These are phyloP conservation scores for Sclerotinia nivalis DNA, from an alignment of 2,329 filamentous ascomycete species.

Conservation along the genomic window DNA sequence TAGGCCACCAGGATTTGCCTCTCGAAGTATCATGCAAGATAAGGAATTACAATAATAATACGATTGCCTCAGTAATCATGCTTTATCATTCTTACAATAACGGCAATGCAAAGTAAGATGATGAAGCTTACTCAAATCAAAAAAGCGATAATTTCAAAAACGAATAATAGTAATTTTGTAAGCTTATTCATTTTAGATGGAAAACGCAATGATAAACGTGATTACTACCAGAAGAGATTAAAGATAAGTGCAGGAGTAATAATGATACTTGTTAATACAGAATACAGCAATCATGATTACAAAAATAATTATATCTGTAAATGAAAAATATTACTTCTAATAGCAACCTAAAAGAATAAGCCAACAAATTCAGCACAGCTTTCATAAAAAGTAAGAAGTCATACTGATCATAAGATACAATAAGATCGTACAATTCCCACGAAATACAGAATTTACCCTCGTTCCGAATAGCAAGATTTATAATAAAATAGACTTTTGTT, in stretches of 20 bases:
- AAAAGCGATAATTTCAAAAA: too few relatives aligned
- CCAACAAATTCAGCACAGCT: not conserved
- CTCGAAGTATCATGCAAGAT: conserved; percentile 9
- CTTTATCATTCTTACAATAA: conserved; percentile 1
- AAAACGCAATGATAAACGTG: conserved; percentile 8
- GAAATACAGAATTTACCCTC: too few relatives aligned
- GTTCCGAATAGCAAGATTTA: too few relatives aligned
- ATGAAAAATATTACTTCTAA: conserved; percentile 6
- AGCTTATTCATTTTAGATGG: too few relatives aligned
- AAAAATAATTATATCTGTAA: not conserved
- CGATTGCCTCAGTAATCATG: not conserved
- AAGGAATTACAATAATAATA: not conserved
- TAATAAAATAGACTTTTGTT: too few relatives aligned
- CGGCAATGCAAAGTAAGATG: conserved; percentile 8
- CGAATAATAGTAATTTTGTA: too few relatives aligned
- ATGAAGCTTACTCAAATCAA: too few relatives aligned
- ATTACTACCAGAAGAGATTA: conserved; percentile 10
- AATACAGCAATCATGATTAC: conserved; percentile 6
- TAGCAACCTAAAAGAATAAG: conserved; percentile 2
- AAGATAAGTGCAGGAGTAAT: conserved; percentile 9
- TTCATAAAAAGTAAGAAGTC: too few relatives aligned
- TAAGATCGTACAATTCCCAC: too few relatives aligned
- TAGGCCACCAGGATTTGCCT: conserved; percentile 1
- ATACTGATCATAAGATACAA: too few relatives aligned
- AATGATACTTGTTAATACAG: conserved; percentile 10